phyloP scores from a whole-genome alignment of 106 monocot genomes.

The Alisma plantagoaquatica region DNA sequence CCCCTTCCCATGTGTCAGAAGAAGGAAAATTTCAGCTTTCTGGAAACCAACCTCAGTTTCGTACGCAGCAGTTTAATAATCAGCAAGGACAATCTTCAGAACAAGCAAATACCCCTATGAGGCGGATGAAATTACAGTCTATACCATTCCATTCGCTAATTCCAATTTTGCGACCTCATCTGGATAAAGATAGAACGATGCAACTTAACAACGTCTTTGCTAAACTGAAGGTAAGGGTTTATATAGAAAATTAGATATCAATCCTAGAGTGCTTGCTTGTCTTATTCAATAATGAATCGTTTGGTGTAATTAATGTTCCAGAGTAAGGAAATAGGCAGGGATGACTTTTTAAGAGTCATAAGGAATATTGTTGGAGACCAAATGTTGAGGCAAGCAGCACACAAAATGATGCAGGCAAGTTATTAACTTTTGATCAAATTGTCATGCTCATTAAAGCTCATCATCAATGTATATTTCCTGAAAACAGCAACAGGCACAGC shows the following conservation, averaged over 20 bases:
- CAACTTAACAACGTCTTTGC: conserved; percentile 57
- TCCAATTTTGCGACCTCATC: conserved; percentile 60
- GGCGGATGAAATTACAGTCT: conserved; percentile 22
- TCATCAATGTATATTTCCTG: neutral
- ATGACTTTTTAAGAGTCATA: conserved; percentile 82
- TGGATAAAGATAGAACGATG: conserved; percentile 79
- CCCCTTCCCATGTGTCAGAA: too few species aligned
- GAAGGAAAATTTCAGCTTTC: conserved; percentile 26
- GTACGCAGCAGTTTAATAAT: conserved; percentile 23
- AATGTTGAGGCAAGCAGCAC: conserved; percentile 92
- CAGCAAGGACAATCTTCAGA: conserved; percentile 37
- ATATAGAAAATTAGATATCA: too few species aligned
- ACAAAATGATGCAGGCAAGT: conserved; percentile 74
- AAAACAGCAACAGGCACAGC: conserved; percentile 36
- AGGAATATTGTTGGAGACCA: conserved; percentile 93
- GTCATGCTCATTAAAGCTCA: neutral
- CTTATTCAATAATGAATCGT: too few species aligned
- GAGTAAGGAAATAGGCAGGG: conserved; percentile 87
- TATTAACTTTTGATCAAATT: neutral
- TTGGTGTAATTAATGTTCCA: too few species aligned
- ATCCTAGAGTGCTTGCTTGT: too few species aligned
- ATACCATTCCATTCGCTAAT: conserved; percentile 68
- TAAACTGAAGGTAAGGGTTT: conserved; percentile 56
- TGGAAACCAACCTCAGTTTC: conserved; percentile 24
- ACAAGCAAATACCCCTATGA: conserved; percentile 32